Base-by-base conservation (phyloP, 176 grass and related monocot genomes). In the Oryza officinalis region DNA sequence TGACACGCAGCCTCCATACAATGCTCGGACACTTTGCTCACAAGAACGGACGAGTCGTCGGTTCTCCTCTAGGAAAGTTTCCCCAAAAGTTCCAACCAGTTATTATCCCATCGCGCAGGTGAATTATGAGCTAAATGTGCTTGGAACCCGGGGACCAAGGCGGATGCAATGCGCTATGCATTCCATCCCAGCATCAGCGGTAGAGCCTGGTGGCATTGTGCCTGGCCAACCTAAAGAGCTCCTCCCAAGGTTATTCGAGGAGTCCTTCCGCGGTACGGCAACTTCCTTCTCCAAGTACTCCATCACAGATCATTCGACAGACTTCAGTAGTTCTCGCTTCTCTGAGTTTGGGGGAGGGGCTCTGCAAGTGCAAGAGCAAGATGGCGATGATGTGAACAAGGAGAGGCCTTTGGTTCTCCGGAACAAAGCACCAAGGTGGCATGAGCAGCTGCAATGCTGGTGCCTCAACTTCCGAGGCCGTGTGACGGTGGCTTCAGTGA, bases 371-470 rank as follows among this genome's bases (percentile, higher is more conserved):
- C 49, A 74, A 50, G 87, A 82, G 41, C 49, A 74, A 50, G 87
- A 82, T 0, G 73, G 52, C 5, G 72, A 82, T 2, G 31, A 10
- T 2, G 30, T 22, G 6, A 67, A 63, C 11, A 93, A 93, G 81
- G 91, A 87, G 26, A 80, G 7, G 9, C 91, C 91, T 1, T 47
- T 97, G 89, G 87, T 94, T 59, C 90, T 97, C 26, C 84, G 82
- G 44, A 97, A 97, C 91, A 94, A 97, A 52, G 75, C 81, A 1
- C 94, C 94, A 0, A 84, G 91, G 78, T 97, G 94, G 94, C 94
- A 97, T 0, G 91, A 97, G 33, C 94, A 97, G 71, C 74, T 97
- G 85, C 94, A 97, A 70, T 97, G 94, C 81, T 97, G 94, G 94
- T 97, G 94, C 85, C 89, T 97, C 69, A 94, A 97, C 83, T 97